Base-by-base conservation (phyloP, 2,329 filamentous ascomycete genomes). In the Aspergillus phoenicis region DNA sequence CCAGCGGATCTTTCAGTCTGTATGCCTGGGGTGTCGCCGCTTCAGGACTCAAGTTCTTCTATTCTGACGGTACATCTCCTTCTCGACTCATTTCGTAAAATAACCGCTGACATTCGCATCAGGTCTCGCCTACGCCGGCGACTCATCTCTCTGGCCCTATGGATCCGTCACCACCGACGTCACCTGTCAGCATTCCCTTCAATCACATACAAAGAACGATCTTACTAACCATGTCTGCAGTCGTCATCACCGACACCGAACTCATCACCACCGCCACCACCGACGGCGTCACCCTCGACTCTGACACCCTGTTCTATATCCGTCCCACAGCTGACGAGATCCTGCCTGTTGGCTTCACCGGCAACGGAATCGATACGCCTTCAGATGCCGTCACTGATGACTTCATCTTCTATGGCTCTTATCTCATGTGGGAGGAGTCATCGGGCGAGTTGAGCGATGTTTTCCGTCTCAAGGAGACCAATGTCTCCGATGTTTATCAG, bases 131-230 rank as follows among this genome's bases (percentile, higher is more conserved):
- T 56, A 56, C n/a, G 53, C 53, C 53, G 53, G 53, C 10, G 53
- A 56, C n/a, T 56, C 53, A 24, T 45, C 17, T 13, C n/a, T 30
- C 8, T 56, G 53, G 53, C 53, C 53, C 22, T 56, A 56, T 33
- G 53, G 53, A 28, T 56, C 53, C 10, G 39, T 56, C 15, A 56
- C 53, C 26, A 56, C 53, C n/a, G 53, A 56, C 24, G 53, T 56
- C 24, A 47, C 39, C 22, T 47, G 53, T 56, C 26, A 51, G 43
- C 22, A 28, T 20, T 20, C 36, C 52, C 22, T 15, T 13, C 36
- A 13, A 10, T 17, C 30, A 17, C 17, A 6, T 10, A 4, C 6
- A 41, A 2, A 5, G 15, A 5, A 2, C 39, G 8, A 3, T 41
- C 2, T 33, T 11, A 24, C 52, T 56, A 47, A 56, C 41, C 26